A percentile compares a stretch with the other conserved stretches of the same genome.
These are phyloP conservation scores for Penicillium brevicompactum DNA, from an alignment of 2,329 filamentous ascomycete genomes.

Conservation along the genomic window DNA sequence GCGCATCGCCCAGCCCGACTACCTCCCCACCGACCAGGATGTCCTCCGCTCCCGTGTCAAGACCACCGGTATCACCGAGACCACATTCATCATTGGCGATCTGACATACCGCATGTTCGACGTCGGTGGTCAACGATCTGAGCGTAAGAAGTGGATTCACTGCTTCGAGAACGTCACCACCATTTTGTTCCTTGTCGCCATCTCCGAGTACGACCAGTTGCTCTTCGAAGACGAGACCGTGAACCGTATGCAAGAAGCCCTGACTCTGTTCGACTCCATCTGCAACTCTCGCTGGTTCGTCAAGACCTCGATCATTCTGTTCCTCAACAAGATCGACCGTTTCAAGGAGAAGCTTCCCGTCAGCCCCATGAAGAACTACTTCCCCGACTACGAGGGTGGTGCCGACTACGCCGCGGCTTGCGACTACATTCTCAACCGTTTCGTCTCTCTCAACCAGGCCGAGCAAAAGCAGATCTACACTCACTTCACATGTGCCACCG, in stretches of 20 bases:
- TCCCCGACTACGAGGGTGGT: constrained; percentile 81
- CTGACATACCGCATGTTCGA: constrained; percentile 98
- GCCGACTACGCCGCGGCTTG: constrained; percentile 94
- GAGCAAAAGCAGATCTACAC: constrained; percentile 99
- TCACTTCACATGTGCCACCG: constrained; percentile 97
- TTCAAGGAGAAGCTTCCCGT: constrained; percentile 75
- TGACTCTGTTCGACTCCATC: constrained; percentile 72
- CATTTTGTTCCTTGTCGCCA: constrained; percentile 94
- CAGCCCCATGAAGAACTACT: constrained; percentile 75
- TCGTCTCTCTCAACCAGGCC: constrained; percentile 97
- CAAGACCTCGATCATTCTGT: constrained; percentile 72
- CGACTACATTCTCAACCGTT: constrained; percentile 98
- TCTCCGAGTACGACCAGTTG: constrained; percentile 95
- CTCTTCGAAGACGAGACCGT: constrained; percentile 95
- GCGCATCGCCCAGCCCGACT: constrained; percentile 86
- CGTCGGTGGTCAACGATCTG: constrained; percentile 90
- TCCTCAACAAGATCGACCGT: constrained; percentile 74
- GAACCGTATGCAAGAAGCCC: constrained; percentile 73
- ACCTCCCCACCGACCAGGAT: constrained; percentile 93
- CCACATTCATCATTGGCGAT: constrained; percentile 91
- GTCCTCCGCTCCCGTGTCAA: constrained; percentile 95
- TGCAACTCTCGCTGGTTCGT: constrained; percentile 74
- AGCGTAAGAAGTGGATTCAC: constrained; percentile 99
- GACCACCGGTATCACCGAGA: constrained; percentile 96
- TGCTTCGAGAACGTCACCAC: constrained; percentile 98